A percentile compares a stretch with the other conserved stretches of the same genome.
Evolutionary conservation across 1,284 basidiomycete species (phyloP).

Genomic region (Kalmanozyma brasiliensis): DNA sequence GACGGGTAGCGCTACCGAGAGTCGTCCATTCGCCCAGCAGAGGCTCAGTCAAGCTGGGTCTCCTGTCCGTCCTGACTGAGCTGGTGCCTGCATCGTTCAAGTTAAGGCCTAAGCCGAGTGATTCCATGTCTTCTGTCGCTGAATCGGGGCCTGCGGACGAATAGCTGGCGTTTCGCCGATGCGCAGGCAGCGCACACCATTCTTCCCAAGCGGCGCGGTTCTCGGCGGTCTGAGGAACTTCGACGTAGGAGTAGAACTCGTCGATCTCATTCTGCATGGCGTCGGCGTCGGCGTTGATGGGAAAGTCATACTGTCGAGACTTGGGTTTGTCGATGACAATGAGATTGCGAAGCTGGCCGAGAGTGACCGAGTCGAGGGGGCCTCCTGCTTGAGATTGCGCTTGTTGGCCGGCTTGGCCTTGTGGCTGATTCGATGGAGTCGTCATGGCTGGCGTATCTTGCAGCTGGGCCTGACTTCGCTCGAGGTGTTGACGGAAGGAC

Average conservation of each 20-base stretch:
- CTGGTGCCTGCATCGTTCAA: slow-evolving; percentile 8
- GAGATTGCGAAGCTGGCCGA: slow-evolving; percentile 54
- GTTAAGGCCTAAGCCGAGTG: slow-evolving; percentile 52
- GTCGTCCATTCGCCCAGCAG: slow-evolving; percentile 57
- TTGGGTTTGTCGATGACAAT: slow-evolving; percentile 50
- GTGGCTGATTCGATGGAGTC: slow-evolving; percentile 14
- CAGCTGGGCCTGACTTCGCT: slow-evolving; percentile 26
- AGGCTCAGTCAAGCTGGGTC: slow-evolving; percentile 28
- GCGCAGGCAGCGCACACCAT: slow-evolving; percentile 51
- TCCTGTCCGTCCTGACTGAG: slow-evolving; percentile 8
- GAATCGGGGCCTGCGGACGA: slow-evolving; percentile 20
- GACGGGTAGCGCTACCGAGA: slow-evolving; percentile 51
- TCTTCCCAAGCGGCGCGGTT: slow-evolving; percentile 88
- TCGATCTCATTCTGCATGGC: slow-evolving; percentile 94
- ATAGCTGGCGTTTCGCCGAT: slow-evolving; percentile 32
- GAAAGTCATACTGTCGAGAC: slow-evolving; percentile 54
- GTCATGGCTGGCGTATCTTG: slow-evolving; percentile 26
- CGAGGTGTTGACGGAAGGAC: slow-evolving; percentile 39
- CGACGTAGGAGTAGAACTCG: slow-evolving; percentile 97
- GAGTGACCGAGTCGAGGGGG: slow-evolving; percentile 52
- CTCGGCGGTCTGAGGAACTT: slow-evolving; percentile 89
- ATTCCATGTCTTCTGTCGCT: slow-evolving; percentile 18
- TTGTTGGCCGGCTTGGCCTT: slow-evolving; percentile 18
- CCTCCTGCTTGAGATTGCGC: slow-evolving; percentile 30
- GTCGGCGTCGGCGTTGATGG: slow-evolving; percentile 78